These are phyloP conservation scores for Mesembryanthemum crystallinum DNA, from an alignment of 148 eudicot species.

Conservation along the genomic window DNA sequence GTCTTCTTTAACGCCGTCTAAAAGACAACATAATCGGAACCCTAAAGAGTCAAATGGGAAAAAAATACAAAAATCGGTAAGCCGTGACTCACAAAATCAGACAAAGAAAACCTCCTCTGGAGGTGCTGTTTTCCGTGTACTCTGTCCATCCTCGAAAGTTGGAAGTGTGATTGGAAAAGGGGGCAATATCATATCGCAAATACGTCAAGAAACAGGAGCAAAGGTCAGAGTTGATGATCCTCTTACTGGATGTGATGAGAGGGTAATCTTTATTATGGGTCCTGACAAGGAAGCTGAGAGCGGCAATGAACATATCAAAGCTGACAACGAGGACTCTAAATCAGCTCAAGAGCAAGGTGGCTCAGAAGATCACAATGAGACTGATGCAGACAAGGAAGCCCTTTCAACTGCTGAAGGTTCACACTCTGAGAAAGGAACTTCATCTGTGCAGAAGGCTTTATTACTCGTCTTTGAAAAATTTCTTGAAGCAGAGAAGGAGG, in stretches of 20 bases:
- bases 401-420: slow-evolving; percentile 35
- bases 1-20: slow-evolving; percentile 76
- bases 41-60: slow-evolving; percentile 48
- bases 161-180: slow-evolving; percentile 58
- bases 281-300: slow-evolving; percentile 52
- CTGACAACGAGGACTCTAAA: slow-evolving; percentile 37
- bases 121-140: slow-evolving; percentile 51
- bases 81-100: slow-evolving; percentile 33
- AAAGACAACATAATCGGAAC: slow-evolving; percentile 53
- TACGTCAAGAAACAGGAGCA: slow-evolving; percentile 74
- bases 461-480: slow-evolving; percentile 62
- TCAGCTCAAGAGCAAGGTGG: slow-evolving; percentile 38
- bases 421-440: slow-evolving; percentile 42
- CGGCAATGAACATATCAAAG: slow-evolving; percentile 34
- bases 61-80: slow-evolving; percentile 53
- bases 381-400: slow-evolving; percentile 41
- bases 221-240: slow-evolving; percentile 65
- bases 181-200: slow-evolving; percentile 54
- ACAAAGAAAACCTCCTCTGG: slow-evolving; percentile 38
- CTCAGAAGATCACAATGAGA: slow-evolving; percentile 29
- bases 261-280: slow-evolving; percentile 53
- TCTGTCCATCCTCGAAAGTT: slow-evolving; percentile 58
- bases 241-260: slow-evolving; percentile 70
- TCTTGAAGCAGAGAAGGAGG: slow-evolving; percentile 50
- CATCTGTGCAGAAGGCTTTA: slow-evolving; percentile 69